Conservation (phyloP, 352 stramenopile species). For the Globisporangium echinulatum region DNA sequence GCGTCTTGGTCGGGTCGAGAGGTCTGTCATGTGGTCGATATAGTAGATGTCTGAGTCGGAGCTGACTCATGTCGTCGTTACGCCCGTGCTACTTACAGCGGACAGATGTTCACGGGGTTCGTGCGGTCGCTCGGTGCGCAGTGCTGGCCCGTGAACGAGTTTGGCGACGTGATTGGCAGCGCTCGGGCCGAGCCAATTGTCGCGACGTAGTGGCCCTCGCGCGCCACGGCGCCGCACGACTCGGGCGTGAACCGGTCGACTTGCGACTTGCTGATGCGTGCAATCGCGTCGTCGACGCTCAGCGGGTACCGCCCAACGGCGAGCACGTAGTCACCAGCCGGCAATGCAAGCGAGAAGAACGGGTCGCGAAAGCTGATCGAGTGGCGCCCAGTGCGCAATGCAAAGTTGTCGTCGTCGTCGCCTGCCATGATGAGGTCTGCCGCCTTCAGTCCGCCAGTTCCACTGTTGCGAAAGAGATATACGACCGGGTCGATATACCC, state of each 20-base stretch:
- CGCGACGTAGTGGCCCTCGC: constrained; percentile 48
- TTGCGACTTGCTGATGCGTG: constrained; percentile 21
- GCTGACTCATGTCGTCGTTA: not conserved
- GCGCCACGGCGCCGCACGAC: constrained; percentile 31
- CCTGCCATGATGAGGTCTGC: constrained; percentile 41
- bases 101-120: constrained; percentile 7
- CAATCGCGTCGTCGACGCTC: constrained; percentile 46
- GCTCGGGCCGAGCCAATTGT: constrained; percentile 32
- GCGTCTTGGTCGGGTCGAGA: no score
- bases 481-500: constrained; percentile 58
- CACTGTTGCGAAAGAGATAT: constrained; percentile 48
- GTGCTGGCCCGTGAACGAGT: constrained; percentile 33
- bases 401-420: constrained; percentile 64
- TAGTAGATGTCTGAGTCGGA: not conserved
- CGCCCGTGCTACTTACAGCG: not conserved
- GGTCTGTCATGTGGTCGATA: not conserved
- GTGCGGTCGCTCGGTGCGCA: constrained; percentile 18
- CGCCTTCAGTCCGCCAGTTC: constrained; percentile 17
- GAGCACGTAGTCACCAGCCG: constrained; percentile 43
- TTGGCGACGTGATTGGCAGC: constrained; percentile 29
- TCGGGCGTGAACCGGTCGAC: constrained; percentile 39
- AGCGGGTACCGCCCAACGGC: constrained; percentile 64
- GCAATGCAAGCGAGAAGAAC: constrained; percentile 55
- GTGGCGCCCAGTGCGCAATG: constrained; percentile 30
- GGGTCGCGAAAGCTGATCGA: constrained; percentile 71